These are phyloP conservation scores for Waitea zeae DNA, from an alignment of 1,284 basidiomycete species.

Conservation along the genomic window DNA sequence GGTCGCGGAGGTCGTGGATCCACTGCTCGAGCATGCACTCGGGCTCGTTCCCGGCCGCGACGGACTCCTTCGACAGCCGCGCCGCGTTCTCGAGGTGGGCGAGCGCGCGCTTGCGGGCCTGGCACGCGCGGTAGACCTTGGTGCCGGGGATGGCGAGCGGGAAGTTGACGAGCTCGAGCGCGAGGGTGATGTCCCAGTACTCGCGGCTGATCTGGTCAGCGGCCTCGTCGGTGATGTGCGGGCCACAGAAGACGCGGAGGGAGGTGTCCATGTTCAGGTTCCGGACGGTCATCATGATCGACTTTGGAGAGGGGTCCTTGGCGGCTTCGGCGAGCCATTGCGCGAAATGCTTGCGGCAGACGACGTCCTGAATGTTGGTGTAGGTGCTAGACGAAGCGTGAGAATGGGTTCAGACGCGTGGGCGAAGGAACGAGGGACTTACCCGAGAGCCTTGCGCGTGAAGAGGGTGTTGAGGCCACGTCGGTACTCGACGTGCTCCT, in stretches of 20 bases:
- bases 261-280: constrained; percentile 97
- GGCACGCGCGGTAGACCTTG: constrained; percentile 89
- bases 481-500: constrained; percentile 88
- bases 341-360: constrained; percentile 65
- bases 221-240: constrained; percentile 72
- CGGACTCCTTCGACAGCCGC: constrained; percentile 63
- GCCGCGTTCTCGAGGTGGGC: constrained; percentile 75
- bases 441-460: constrained; percentile 87
- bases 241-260: constrained; percentile 87
- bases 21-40: constrained; percentile 90
- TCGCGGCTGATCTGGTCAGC: constrained; percentile 76
- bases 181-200: constrained; percentile 92
- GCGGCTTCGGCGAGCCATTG: constrained; percentile 51
- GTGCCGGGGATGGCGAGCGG: constrained; percentile 92
- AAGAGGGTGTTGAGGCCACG: constrained; percentile 85
- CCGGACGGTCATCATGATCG: constrained; percentile 85
- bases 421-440: constrained; percentile 1
- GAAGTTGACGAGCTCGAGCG: constrained; percentile 98
- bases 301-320: constrained; percentile 29
- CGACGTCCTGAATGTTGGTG: constrained; percentile 71
- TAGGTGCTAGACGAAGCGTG: constrained; percentile 46
- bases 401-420: not conserved
- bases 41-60: constrained; percentile 71
- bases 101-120: constrained; percentile 83
- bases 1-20: constrained; percentile 62